These are phyloP conservation scores for Exophiala mesophila DNA, from an alignment of 2,329 filamentous ascomycete genomes.

Conservation along the genomic window DNA sequence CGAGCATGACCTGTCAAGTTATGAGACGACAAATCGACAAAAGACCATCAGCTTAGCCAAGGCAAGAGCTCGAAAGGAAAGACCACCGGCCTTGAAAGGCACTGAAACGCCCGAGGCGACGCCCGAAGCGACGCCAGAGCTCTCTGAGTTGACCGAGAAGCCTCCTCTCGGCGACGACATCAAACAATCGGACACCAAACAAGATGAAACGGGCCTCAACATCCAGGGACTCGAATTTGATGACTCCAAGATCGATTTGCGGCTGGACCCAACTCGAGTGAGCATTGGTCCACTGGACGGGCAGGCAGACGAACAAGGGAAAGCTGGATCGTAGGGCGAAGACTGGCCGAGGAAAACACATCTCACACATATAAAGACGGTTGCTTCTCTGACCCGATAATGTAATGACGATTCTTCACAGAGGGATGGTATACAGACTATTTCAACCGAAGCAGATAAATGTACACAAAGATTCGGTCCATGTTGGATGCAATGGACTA, in stretches of 20 bases:
- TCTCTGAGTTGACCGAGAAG: slow-evolving; percentile 5
- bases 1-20: slow-evolving; percentile 71
- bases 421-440: too few species aligned
- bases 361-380: too few species aligned
- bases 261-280: slow-evolving; percentile 5
- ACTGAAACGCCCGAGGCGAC: slow-evolving; percentile 34
- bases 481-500: too few species aligned
- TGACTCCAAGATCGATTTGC: slow-evolving; percentile 17
- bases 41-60: slow-evolving; percentile 92
- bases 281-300: slow-evolving; percentile 1
- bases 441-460: too few species aligned
- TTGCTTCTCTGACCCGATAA: too few species aligned
- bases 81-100: slow-evolving; percentile 81
- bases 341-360: too few species aligned
- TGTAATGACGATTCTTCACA: too few species aligned
- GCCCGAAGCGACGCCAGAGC: slow-evolving; percentile 2
- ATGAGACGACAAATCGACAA: slow-evolving; percentile 86
- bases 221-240: slow-evolving; percentile 21
- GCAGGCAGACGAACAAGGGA: slow-evolving; percentile 7
- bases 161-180: slow-evolving; percentile 14
- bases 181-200: slow-evolving; percentile 12
- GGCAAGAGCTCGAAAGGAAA: slow-evolving; percentile 78
- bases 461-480: too few species aligned
- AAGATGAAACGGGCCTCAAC: slow-evolving; percentile 18
- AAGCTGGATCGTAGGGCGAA: too few species aligned